phyloP scores from a whole-genome alignment of 164 flowering plant species.

The Vitis amurensis region DNA sequence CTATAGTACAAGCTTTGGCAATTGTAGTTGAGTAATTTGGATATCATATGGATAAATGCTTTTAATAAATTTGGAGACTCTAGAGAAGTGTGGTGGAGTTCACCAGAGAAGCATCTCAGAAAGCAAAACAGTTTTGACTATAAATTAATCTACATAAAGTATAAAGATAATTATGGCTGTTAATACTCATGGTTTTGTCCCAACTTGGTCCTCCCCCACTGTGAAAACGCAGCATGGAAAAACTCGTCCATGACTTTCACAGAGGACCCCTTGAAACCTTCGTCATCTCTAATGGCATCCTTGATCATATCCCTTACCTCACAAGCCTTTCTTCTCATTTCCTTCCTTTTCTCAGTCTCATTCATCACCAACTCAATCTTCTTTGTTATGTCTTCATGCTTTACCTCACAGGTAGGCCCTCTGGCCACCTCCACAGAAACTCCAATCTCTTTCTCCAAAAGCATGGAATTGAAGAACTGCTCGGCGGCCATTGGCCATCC shows the following conservation, averaged over 20 bases:
- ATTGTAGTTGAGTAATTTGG: too few relatives aligned
- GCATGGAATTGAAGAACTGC: conserved; percentile 47
- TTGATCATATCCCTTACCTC: conserved; percentile 31
- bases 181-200: neutral
- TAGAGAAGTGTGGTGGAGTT: too few relatives aligned
- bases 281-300: conserved; percentile 37
- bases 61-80: too few relatives aligned
- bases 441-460: conserved; percentile 42
- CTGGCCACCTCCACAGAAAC: conserved; percentile 60
- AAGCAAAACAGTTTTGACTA: too few relatives aligned
- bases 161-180: too few relatives aligned
- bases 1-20: too few relatives aligned
- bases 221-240: conserved; percentile 11
- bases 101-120: too few relatives aligned
- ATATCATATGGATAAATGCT: too few relatives aligned
- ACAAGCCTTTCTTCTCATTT: conserved; percentile 32
- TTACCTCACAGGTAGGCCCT: conserved; percentile 40
- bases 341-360: conserved; percentile 32
- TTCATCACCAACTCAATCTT: conserved; percentile 47
- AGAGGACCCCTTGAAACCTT: conserved; percentile 22
- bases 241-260: conserved; percentile 24
- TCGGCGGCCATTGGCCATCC: conserved; percentile 65
- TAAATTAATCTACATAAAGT: too few relatives aligned
- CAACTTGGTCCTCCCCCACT: neutral
- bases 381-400: conserved; percentile 28